Evolutionary conservation across 306 rosid species (phyloP), one percentile per base, ranked within the genome.

Genomic region (Corylus avellana): DNA sequence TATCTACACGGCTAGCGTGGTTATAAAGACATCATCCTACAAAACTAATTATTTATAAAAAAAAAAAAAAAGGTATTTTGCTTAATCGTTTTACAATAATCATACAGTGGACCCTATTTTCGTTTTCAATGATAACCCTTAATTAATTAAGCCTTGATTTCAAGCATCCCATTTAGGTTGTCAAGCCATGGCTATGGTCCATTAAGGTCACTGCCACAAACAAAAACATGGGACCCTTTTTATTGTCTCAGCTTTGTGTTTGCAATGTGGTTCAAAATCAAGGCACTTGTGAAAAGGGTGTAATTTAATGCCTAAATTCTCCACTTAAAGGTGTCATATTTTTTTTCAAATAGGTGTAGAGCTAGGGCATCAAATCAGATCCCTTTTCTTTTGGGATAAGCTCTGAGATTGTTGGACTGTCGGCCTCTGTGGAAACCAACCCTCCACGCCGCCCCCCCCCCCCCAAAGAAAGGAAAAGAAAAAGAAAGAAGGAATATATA

Each of bases 1-100:
- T 83, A 83, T 86, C 81, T 54, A 85, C 76, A 83, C 58, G 77
- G 82, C 82, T 88, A 56, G 90, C 91, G 85, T 88, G 89, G 81
- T 79, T 76, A 59, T 75, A 74, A 88, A 85, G 91, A 76, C 74
- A 86, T 73, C 86, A 64, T 56, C 87, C 79, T 51, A 68, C 56
- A 83, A 70, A 73, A 56, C 73, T 39, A 63, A 78, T 56, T 72
- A 59, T 80, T 49, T 83, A 77, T 48, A 74, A 2, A 32, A 1
- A 0, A 29, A 29, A 29, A 32, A 80, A n/a, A 49, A 0, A 69
- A 79, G 64, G 74, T 86, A 76, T 77, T 82, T 87, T 83, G 86
- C 86, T 82, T 86, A 86, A 86, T 77, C 75, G 55, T 83, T 46
- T 46, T 72, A 84, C 27, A 76, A 50, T 84, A 90, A 82, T 87